Conservation (phyloP, 495 filamentous ascomycete species). For the Aspergillus indologenus region DNA sequence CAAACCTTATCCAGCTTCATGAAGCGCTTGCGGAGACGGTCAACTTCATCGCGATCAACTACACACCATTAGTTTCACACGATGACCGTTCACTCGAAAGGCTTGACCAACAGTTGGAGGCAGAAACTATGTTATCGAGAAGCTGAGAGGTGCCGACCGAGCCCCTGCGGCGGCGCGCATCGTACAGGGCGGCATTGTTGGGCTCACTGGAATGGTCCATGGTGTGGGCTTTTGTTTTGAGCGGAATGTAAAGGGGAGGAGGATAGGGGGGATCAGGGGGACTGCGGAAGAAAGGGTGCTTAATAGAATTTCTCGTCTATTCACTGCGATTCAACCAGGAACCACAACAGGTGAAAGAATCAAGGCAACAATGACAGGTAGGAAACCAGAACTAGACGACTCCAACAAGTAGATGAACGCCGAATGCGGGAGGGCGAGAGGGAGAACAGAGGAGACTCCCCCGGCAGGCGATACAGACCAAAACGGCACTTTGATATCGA, state of each 20-base stretch:
- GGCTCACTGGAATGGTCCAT: constrained; percentile 40
- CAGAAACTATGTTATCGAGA: constrained; percentile 92
- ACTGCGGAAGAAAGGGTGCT: neutral
- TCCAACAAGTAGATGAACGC: constrained; percentile 7
- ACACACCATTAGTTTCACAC: constrained; percentile 8
- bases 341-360: constrained; percentile 3
- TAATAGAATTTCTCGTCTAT: constrained; percentile 4
- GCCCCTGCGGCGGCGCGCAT: constrained; percentile 44
- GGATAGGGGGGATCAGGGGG: neutral
- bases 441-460: neutral
- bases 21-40: constrained; percentile 90
- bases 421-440: constrained; percentile 1
- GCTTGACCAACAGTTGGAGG: constrained; percentile 78
- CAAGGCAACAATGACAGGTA: neutral
- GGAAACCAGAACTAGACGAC: neutral
- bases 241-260: constrained; percentile 5
- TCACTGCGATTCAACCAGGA: constrained; percentile 1
- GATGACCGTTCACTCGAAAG: neutral
- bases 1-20: constrained; percentile 98
- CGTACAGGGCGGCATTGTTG: constrained; percentile 51
- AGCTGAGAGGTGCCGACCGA: constrained; percentile 82
- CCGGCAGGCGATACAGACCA: constrained; percentile 14
- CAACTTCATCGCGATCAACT: constrained; percentile 98
- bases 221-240: constrained; percentile 1
- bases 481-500: constrained; percentile 44